These are phyloP conservation scores for Saturnispora bothae DNA, from an alignment of 805 yeast species.

Conservation along the genomic window DNA sequence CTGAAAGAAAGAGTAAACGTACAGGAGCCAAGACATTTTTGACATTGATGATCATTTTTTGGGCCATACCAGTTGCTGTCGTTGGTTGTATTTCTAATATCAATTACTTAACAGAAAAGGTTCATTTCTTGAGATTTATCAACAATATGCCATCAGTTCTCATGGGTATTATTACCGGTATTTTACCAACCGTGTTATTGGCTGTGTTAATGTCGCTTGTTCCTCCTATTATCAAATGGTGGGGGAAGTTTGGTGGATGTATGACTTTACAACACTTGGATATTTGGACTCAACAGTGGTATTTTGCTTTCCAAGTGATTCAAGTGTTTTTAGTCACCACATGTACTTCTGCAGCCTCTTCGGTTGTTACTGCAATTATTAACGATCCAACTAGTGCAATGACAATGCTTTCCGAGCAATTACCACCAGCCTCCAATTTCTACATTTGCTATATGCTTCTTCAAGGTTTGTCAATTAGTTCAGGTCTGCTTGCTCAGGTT, in stretches of 20 bases:
- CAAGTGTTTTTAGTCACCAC: conserved; percentile 84
- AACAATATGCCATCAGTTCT: conserved; percentile 59
- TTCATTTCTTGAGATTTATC: conserved; percentile 69
- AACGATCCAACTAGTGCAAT: conserved; percentile 61
- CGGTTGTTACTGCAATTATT: conserved; percentile 63
- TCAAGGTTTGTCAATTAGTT: conserved; percentile 69
- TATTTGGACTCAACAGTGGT: conserved; percentile 78
- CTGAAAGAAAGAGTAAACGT: conserved; percentile 46
- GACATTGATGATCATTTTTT: conserved; percentile 64
- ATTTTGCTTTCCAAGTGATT: conserved; percentile 80
- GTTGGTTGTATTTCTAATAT: conserved; percentile 91
- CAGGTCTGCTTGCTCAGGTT: conserved; percentile 68
- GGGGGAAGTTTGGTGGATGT: conserved; percentile 68
- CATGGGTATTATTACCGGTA: conserved; percentile 78
- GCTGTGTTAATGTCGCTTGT: conserved; percentile 77
- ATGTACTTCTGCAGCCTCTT: conserved; percentile 71
- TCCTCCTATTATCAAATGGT: conserved; percentile 70
- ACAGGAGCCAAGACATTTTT: conserved; percentile 52
- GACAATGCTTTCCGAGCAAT: conserved; percentile 57
- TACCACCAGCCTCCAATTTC: conserved; percentile 88
- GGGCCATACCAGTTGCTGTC: conserved; percentile 97
- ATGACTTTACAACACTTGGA: conserved; percentile 67
- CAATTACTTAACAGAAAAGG: conserved; percentile 55
- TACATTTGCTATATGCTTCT: conserved; percentile 74
- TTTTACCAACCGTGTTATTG: conserved; percentile 74